Evolutionary conservation across 257 asterid genomes (phyloP).

Genomic region (Solanum raphanifolium): DNA sequence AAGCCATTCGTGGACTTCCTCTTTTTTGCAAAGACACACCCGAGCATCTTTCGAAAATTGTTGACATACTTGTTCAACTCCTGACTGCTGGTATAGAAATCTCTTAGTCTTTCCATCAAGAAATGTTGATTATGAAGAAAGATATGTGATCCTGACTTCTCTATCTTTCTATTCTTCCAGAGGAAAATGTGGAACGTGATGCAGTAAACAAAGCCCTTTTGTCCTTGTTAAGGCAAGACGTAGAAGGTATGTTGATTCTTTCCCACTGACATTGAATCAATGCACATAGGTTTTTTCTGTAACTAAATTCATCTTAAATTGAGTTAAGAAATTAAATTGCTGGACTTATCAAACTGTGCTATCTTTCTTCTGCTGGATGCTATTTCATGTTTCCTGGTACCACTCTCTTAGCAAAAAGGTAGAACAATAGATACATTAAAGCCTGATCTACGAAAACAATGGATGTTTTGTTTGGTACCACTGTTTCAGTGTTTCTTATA

Average conservation of each 20-base stretch:
- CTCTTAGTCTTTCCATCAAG: not conserved
- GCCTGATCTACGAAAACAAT: not conserved
- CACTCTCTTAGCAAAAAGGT: not conserved
- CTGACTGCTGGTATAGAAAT: conserved; percentile 73
- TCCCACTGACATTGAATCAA: not conserved
- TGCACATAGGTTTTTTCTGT: not conserved
- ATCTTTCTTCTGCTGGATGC: not conserved
- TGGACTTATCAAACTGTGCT: not conserved
- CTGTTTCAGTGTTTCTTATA: not conserved
- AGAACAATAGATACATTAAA: not conserved
- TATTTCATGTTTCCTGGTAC: not conserved
- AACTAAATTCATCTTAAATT: no score
- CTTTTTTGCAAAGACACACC: conserved; percentile 98
- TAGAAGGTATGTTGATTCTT: conserved; percentile 43
- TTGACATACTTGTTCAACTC: conserved; percentile 92
- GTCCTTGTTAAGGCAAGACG: conserved; percentile 88
- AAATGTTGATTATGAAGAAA: not conserved
- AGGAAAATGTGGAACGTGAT: conserved; percentile 97
- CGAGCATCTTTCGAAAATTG: conserved; percentile 82
- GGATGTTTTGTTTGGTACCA: not conserved
- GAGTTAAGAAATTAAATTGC: not conserved
- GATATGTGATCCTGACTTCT: not conserved
- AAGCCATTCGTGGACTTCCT: conserved; percentile 95
- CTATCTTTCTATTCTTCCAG: conserved; percentile 22
- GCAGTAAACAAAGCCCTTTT: conserved; percentile 89